Evolutionary conservation across 257 asterid species (phyloP).

Genomic region (Fraxinus cuspidata): DNA sequence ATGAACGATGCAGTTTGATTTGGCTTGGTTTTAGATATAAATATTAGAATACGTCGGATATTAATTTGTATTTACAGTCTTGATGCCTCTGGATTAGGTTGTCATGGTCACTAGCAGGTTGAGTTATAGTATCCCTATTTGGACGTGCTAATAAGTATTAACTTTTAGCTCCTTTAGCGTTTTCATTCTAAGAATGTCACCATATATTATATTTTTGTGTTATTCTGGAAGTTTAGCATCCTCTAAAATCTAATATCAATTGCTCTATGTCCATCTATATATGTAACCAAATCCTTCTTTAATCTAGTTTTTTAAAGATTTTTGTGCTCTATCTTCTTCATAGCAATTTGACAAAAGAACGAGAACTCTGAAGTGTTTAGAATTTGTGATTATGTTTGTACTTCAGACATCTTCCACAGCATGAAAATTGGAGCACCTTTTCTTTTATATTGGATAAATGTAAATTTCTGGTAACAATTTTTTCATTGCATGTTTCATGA

Average conservation of each 20-base stretch:
- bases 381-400: background rate
- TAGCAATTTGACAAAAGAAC: background rate
- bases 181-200: background rate
- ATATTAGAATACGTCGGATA: background rate
- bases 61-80: background rate
- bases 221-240: background rate
- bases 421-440: background rate
- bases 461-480: conserved; percentile 27
- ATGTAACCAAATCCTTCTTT: background rate
- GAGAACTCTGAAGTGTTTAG: background rate
- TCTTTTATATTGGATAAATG: background rate
- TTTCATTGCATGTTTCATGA: conserved; percentile 14
- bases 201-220: background rate
- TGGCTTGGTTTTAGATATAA: background rate
- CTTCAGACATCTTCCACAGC: background rate
- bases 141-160: background rate
- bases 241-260: background rate
- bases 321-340: background rate
- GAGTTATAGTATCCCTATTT: background rate
- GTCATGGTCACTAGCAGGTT: background rate
- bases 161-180: background rate
- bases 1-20: background rate
- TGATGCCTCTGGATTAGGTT: background rate
- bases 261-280: background rate
- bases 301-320: background rate